phyloP scores from a whole-genome alignment of 2,329 filamentous ascomycete species.

The Sporothrix mexicana region DNA sequence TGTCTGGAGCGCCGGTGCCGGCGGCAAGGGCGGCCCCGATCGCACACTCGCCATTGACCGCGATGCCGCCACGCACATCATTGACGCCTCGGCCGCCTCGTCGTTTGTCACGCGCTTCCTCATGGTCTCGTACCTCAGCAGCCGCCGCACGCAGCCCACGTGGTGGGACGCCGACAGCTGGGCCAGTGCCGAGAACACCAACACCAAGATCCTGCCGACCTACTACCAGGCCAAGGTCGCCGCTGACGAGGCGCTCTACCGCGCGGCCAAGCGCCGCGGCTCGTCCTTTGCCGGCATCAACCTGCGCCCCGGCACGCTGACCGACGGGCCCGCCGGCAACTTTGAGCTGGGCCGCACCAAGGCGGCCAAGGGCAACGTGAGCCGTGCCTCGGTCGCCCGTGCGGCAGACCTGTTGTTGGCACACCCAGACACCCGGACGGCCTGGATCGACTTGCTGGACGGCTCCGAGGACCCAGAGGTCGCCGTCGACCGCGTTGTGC shows the following conservation, averaged over 20 bases:
- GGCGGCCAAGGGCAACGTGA: slow-evolving; percentile 50
- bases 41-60: slow-evolving; percentile 56
- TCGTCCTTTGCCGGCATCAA: slow-evolving; percentile 55
- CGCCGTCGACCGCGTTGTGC: slow-evolving; percentile 57
- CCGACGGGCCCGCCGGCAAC: slow-evolving; percentile 53
- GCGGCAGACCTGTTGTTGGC: slow-evolving; percentile 63
- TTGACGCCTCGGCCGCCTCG: slow-evolving; percentile 60
- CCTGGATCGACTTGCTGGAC: slow-evolving; percentile 62
- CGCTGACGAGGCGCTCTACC: slow-evolving; percentile 63
- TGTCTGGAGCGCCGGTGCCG: slow-evolving; percentile 70
- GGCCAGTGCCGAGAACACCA: slow-evolving; percentile 49
- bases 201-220: slow-evolving; percentile 52
- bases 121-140: slow-evolving; percentile 66
- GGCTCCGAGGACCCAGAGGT: slow-evolving; percentile 56
- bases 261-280: slow-evolving; percentile 48
- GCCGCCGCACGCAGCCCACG: slow-evolving; percentile 56
- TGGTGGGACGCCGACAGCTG: slow-evolving; percentile 63
- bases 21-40: slow-evolving; percentile 63
- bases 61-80: slow-evolving; percentile 67
- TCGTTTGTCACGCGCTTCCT: slow-evolving; percentile 63
- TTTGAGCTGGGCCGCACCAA: slow-evolving; percentile 56
- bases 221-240: slow-evolving; percentile 68
- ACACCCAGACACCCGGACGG: slow-evolving; percentile 50
- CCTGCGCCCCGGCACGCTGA: slow-evolving; percentile 60
- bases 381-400: slow-evolving; percentile 65